phyloP scores from a whole-genome alignment of 106 monocot genomes.

The Acorus calamus region DNA sequence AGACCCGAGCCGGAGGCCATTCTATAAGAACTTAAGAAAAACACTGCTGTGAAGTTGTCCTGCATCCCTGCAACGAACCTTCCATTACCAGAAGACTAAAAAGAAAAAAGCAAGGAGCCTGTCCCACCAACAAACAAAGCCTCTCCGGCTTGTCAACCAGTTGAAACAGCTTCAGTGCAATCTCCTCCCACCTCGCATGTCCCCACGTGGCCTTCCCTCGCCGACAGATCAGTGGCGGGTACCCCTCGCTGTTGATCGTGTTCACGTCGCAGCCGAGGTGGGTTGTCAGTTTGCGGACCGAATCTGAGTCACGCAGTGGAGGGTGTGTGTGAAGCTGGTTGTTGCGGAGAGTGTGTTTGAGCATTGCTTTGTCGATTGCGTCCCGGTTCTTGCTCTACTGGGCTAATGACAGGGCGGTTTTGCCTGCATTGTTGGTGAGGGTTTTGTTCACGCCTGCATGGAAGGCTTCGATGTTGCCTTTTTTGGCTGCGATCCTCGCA shows the following conservation, averaged over 20 bases:
- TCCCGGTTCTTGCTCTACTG: constrained; percentile 46
- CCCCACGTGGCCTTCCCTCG: constrained; percentile 54
- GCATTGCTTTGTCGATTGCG: constrained; percentile 74
- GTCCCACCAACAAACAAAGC: too few relatives aligned
- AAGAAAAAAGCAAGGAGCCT: too few relatives aligned
- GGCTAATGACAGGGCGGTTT: constrained; percentile 40
- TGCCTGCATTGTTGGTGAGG: constrained; percentile 33
- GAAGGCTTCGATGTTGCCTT: constrained; percentile 60
- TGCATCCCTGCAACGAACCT: too few relatives aligned
- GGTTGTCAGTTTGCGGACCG: constrained; percentile 14
- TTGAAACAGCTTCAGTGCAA: too few relatives aligned
- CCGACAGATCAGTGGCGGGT: constrained; percentile 69
- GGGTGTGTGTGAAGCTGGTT: constrained; percentile 38
- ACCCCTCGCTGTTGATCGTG: constrained; percentile 22
- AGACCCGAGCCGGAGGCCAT: too few relatives aligned
- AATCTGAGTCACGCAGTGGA: constrained; percentile 42
- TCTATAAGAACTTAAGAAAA: too few relatives aligned
- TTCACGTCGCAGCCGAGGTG: constrained; percentile 28
- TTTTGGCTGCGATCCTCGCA: constrained; percentile 45
- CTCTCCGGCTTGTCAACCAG: too few relatives aligned
- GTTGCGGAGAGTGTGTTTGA: constrained; percentile 59
- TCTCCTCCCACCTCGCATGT: constrained; percentile 32
- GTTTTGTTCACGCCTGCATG: constrained; percentile 55
- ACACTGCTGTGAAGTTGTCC: too few relatives aligned
- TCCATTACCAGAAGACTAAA: too few relatives aligned